phyloP scores from a whole-genome alignment of 139 green algal genomes.

The Eudorina sp. region DNA sequence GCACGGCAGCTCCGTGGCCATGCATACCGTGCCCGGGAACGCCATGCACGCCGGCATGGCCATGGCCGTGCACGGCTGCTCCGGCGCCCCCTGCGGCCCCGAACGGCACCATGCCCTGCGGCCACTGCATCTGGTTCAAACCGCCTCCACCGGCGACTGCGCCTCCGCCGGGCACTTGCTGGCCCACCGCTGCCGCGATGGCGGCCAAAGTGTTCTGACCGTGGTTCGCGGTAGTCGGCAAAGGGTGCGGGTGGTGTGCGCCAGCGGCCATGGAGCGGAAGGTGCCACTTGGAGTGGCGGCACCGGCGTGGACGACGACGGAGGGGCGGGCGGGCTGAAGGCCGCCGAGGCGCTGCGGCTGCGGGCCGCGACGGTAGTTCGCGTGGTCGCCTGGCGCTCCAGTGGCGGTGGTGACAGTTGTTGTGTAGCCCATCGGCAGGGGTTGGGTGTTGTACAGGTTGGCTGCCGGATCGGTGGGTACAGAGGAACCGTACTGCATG shows the following conservation, averaged over 20 bases:
- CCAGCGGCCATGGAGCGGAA: slow-evolving; percentile 47
- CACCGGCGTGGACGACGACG: slow-evolving; percentile 9
- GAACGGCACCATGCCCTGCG: slow-evolving; percentile 1
- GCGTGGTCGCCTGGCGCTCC: neutral
- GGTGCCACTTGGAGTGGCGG: neutral
- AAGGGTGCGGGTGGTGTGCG: slow-evolving; percentile 9
- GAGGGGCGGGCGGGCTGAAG: neutral
- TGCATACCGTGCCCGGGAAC: no score
- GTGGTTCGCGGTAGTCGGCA: neutral
- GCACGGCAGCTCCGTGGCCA: no score
- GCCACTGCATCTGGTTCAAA: neutral
- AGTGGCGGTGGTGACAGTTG: neutral
- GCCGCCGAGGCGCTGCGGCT: neutral
- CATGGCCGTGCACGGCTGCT: neutral
- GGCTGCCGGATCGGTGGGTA: neutral
- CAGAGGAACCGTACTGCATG: neutral
- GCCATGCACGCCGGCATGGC: neutral
- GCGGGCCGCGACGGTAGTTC: neutral
- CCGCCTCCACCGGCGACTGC: no score
- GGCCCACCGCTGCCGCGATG: neutral
- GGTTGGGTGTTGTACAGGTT: neutral
- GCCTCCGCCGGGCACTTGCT: neutral
- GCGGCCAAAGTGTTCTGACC: slow-evolving; percentile 10
- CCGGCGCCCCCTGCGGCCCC: neutral
- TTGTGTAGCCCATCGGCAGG: neutral